Percentiles rank a stretch among this genome's conserved stretches.
phyloP scores from a whole-genome alignment of 2,329 filamentous ascomycete species.

The Decorospora gaudefroyi region DNA sequence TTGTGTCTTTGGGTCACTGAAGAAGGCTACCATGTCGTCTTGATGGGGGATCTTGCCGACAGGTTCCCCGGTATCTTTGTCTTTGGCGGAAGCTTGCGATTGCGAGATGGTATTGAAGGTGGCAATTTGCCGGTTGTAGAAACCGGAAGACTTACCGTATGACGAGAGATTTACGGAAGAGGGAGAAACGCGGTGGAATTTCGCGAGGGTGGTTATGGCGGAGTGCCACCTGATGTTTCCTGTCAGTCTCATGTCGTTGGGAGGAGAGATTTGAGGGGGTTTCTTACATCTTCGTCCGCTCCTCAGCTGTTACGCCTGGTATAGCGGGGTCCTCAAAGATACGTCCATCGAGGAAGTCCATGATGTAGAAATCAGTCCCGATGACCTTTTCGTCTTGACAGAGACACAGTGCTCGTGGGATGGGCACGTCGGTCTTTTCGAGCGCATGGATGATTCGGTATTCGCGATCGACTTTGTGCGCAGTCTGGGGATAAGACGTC shows the following conservation, averaged over 20 bases:
- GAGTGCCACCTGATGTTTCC: slow-evolving; percentile 71
- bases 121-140: slow-evolving; percentile 82
- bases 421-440: slow-evolving; percentile 77
- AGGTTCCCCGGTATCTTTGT: slow-evolving; percentile 73
- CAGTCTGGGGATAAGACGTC: slow-evolving; percentile 61
- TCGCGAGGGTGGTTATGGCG: slow-evolving; percentile 80
- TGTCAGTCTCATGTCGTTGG: slow-evolving; percentile 1
- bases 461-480: slow-evolving; percentile 95
- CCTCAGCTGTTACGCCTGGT: slow-evolving; percentile 68
- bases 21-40: slow-evolving; percentile 77
- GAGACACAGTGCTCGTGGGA: slow-evolving; percentile 79
- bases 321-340: slow-evolving; percentile 90
- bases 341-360: slow-evolving; percentile 92
- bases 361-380: slow-evolving; percentile 94
- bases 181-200: slow-evolving; percentile 77
- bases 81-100: slow-evolving; percentile 74
- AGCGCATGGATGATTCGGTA: slow-evolving; percentile 88
- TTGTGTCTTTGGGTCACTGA: slow-evolving; percentile 68
- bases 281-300: slow-evolving; percentile 70
- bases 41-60: slow-evolving; percentile 87
- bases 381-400: slow-evolving; percentile 82
- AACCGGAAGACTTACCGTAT: slow-evolving; percentile 75
- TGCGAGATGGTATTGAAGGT: slow-evolving; percentile 80
- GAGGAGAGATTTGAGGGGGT: background rate
- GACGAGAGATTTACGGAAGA: slow-evolving; percentile 67